Conservation (phyloP, 129 eudicot genomes). For the Gnaphalium uliginosum region DNA sequence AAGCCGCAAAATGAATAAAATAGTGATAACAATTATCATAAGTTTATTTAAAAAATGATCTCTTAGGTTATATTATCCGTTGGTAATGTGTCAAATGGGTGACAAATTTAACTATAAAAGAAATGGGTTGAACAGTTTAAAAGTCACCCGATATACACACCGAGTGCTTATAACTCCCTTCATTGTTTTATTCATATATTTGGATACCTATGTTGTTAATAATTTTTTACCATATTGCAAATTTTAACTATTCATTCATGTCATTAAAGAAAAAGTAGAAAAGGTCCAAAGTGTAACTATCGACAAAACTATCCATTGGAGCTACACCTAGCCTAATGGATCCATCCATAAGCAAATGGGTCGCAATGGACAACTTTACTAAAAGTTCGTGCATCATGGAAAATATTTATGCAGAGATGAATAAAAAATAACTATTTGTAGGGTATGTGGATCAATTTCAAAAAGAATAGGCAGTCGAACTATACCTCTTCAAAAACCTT, state of each 20-base stretch:
- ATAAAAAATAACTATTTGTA: background rate
- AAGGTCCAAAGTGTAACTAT: too few species aligned
- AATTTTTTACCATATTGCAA: background rate
- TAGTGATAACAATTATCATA: background rate
- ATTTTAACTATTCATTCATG: too few species aligned
- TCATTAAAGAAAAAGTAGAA: too few species aligned
- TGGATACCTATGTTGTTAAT: background rate
- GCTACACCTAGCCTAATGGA: background rate
- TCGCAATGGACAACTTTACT: background rate
- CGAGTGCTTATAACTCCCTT: background rate
- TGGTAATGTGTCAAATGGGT: background rate
- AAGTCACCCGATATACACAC: background rate
- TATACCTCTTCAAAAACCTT: constrained; percentile 90
- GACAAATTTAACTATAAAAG: background rate
- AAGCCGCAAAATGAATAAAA: background rate
- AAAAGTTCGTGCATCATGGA: background rate
- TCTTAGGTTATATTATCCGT: background rate
- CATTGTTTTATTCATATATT: too few species aligned
- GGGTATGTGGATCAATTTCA: background rate
- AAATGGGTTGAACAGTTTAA: background rate
- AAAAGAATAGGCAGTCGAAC: constrained; percentile 11
- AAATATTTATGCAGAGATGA: background rate
- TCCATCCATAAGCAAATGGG: background rate
- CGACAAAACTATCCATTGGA: background rate
- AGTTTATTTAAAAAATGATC: background rate